phyloP scores from a whole-genome alignment of 2,329 filamentous ascomycete genomes.

The Chaetomiaceae sp. region DNA sequence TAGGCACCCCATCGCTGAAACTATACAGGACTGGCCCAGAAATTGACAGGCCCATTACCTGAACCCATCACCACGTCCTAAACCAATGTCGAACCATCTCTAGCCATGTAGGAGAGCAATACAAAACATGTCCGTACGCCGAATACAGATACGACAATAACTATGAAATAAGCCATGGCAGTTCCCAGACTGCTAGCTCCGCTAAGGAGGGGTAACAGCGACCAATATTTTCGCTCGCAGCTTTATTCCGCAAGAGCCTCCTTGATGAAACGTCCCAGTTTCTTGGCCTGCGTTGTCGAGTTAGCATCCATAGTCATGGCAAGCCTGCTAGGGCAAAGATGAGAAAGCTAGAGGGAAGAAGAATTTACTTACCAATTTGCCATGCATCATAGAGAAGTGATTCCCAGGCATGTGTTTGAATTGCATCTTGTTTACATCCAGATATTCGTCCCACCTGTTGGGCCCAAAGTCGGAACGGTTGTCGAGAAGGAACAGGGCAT shows the following conservation, averaged over 20 bases:
- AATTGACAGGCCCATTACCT: not conserved
- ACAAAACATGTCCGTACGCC: not conserved
- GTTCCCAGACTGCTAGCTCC: not conserved
- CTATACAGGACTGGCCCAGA: no score
- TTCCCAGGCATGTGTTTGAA: slow-evolving; percentile 67
- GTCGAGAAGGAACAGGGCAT: slow-evolving; percentile 66
- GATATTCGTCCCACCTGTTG: slow-evolving; percentile 65
- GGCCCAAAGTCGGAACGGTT: slow-evolving; percentile 68
- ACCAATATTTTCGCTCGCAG: not conserved
- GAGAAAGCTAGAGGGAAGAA: not conserved
- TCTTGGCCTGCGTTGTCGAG: slow-evolving; percentile 31
- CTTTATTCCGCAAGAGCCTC: not conserved
- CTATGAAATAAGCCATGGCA: not conserved
- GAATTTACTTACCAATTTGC: slow-evolving; percentile 37
- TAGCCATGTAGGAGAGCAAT: not conserved
- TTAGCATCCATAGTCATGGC: slow-evolving; percentile 22
- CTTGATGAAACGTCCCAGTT: slow-evolving; percentile 30
- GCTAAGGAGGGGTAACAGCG: not conserved
- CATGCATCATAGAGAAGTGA: slow-evolving; percentile 75
- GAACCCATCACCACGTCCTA: not conserved
- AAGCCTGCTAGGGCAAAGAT: no score
- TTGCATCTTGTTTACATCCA: slow-evolving; percentile 57
- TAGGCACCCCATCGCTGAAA: not conserved
- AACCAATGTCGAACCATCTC: not conserved
- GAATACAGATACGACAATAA: not conserved